A percentile compares a stretch with the other conserved stretches of the same genome.
These are phyloP conservation scores for Arxiozyma slooffiae DNA, from an alignment of 1,139 yeast genomes.

Conservation along the genomic window DNA sequence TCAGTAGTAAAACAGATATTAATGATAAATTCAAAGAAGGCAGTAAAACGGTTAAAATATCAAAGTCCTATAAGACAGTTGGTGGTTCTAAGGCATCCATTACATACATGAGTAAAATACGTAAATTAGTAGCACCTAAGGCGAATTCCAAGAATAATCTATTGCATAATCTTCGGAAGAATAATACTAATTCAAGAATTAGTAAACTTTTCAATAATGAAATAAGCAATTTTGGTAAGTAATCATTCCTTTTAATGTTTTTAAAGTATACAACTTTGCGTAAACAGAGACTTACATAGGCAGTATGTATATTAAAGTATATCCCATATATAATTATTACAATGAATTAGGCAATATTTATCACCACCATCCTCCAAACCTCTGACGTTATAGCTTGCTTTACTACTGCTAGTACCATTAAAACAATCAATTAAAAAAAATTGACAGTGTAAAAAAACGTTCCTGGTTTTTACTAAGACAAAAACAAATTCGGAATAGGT, in stretches of 20 bases:
- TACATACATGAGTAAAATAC: constrained; percentile 40
- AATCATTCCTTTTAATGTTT: not conserved
- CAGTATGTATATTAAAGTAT: too few relatives aligned
- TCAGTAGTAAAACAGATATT: constrained; percentile 35
- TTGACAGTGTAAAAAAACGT: too few relatives aligned
- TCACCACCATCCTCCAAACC: not conserved
- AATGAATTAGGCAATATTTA: too few relatives aligned
- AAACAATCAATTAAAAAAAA: too few relatives aligned
- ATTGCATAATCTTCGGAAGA: not conserved
- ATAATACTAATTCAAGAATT: not conserved
- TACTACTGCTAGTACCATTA: too few relatives aligned
- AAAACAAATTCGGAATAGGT: too few relatives aligned
- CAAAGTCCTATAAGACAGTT: constrained; percentile 47
- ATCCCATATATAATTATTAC: not conserved
- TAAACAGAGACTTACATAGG: not conserved
- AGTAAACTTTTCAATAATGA: not conserved
- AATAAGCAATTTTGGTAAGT: not conserved
- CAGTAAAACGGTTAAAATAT: constrained; percentile 45
- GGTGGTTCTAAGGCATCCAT: constrained; percentile 53
- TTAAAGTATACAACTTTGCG: not conserved
- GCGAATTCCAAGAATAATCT: not conserved
- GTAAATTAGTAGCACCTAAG: constrained; percentile 26
- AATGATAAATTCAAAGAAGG: constrained; percentile 37
- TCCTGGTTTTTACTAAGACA: not conserved
- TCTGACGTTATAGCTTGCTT: too few relatives aligned